These are phyloP conservation scores for Saccharomycopsis amapae DNA, from an alignment of 805 yeast genomes.

Conservation along the genomic window DNA sequence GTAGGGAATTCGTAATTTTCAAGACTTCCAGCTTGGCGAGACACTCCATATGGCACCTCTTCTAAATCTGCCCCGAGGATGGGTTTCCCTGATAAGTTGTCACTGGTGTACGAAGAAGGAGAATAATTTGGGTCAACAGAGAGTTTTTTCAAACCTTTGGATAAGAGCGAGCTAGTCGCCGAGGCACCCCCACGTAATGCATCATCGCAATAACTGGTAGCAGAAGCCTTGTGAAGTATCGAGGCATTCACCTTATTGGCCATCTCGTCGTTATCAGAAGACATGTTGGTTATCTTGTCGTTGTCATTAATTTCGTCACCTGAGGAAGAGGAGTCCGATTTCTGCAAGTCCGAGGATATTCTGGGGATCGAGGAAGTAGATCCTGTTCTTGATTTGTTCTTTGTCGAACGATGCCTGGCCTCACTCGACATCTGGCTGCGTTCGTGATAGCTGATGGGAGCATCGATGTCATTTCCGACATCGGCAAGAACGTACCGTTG, in stretches of 20 bases:
- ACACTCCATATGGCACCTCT: slow-evolving; percentile 93
- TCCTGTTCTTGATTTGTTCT: slow-evolving; percentile 1
- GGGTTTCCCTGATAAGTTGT: too few relatives aligned
- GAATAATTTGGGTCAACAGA: too few relatives aligned
- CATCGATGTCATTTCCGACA: slow-evolving; percentile 61
- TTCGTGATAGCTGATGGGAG: slow-evolving; percentile 49
- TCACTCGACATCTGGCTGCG: slow-evolving; percentile 15
- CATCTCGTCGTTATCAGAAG: neutral
- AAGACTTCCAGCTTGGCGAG: slow-evolving; percentile 72
- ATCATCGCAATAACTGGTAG: too few relatives aligned
- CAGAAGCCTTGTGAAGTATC: too few relatives aligned
- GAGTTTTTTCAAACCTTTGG: too few relatives aligned
- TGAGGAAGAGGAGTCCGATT: slow-evolving; percentile 4
- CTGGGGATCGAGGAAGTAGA: slow-evolving; percentile 14
- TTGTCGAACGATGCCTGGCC: neutral
- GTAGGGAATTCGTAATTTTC: slow-evolving; percentile 76
- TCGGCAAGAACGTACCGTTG: slow-evolving; percentile 76
- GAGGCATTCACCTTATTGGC: too few relatives aligned
- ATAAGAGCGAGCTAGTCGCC: too few relatives aligned
- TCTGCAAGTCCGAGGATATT: slow-evolving; percentile 8
- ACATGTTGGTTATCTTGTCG: neutral
- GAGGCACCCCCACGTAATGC: too few relatives aligned
- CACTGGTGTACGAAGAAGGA: too few relatives aligned
- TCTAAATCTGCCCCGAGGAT: slow-evolving; percentile 67
- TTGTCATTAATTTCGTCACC: neutral